phyloP scores from a whole-genome alignment of 2,329 filamentous ascomycete species.

The Exophiala sp. region DNA sequence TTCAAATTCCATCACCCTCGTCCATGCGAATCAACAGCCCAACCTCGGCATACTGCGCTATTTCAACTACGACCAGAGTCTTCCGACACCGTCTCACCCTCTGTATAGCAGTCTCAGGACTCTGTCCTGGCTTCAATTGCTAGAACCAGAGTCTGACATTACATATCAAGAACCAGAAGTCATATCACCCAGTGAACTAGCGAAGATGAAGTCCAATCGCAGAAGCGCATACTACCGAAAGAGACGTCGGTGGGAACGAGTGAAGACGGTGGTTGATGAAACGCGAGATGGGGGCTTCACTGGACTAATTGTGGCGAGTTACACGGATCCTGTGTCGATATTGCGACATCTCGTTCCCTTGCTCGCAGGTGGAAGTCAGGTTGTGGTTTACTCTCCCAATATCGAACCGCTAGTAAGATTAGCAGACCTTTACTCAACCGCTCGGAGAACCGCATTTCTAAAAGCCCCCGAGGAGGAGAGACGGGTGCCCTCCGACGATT shows the following conservation, averaged over 20 bases:
- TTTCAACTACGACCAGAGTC: conserved; percentile 73
- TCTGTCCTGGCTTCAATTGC: conserved; percentile 85
- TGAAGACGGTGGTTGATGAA: conserved; percentile 65
- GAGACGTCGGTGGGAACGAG: conserved; percentile 70
- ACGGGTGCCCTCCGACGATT: conserved; percentile 54
- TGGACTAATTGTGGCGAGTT: conserved; percentile 72
- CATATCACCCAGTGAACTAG: conserved; percentile 56
- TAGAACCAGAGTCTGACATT: conserved; percentile 68
- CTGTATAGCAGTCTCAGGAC: conserved; percentile 74
- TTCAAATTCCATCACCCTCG: conserved; percentile 70
- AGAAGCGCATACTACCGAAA: conserved; percentile 85
- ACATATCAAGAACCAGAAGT: conserved; percentile 63
- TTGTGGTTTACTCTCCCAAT: conserved; percentile 77
- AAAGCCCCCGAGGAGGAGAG: conserved; percentile 11
- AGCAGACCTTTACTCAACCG: conserved; percentile 77
- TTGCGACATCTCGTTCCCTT: conserved; percentile 71
- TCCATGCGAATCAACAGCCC: conserved; percentile 77
- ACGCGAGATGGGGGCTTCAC: conserved; percentile 72
- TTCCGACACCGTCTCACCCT: conserved; percentile 63
- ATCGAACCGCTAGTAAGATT: conserved; percentile 72
- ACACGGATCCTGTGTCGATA: conserved; percentile 73
- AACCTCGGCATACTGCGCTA: conserved; percentile 84
- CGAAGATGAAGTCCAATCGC: conserved; percentile 71
- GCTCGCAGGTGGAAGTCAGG: conserved; percentile 71
- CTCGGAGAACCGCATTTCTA: conserved; percentile 67